Base-by-base conservation (phyloP, 2,329 filamentous ascomycete species). In the Didymosphaeria variabile region DNA sequence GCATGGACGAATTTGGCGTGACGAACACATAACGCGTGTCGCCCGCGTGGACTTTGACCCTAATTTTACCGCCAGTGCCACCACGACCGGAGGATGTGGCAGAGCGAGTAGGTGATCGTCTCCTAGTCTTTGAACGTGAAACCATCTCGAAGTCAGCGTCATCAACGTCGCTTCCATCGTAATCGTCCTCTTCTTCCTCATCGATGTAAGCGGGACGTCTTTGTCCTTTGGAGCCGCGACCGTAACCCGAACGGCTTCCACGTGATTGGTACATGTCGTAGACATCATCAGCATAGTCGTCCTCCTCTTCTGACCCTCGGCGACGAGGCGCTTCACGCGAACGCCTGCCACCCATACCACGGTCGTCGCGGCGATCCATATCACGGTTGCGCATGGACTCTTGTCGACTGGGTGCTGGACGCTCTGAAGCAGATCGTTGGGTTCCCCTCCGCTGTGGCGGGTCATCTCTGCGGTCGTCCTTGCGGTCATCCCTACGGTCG, bases 21-120 rank as follows among this genome's bases (percentile, higher is more conserved):
- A 97, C 88, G 87, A 97, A 93, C 66, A 98, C 91, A 77, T 97
- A 97, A 62, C 96, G 89, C 34, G 93, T 95, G 73, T 99, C 95
- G 1, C 87, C 80, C 3, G 85, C 89, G 74, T 98, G 94, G 1
- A 97, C 93, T 82, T 99, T 99, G 76, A 97, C 89, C 40, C 94
- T 88, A 66, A 98, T 89, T 79, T 94, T 82, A 64, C 87, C 87
- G 59, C 95, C 83, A 32, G 62, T 60, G 34, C 67, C 69, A 32
- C 67, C 62, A 7, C 92, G 90, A 1, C 88, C 87, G 47, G 74
- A 73, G 10, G 76, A 75, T 15, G 70, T 73, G 13, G 66, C 68
- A 15, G 74, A 77, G 54, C 75, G 79, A 73, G 51, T 82, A 79
- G 72, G 86, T 77, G 70, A 81, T 70, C 74, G 70, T 62, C 72